Base-by-base conservation (phyloP, 768 basidiomycete species). In the Hericium erinaceus region DNA sequence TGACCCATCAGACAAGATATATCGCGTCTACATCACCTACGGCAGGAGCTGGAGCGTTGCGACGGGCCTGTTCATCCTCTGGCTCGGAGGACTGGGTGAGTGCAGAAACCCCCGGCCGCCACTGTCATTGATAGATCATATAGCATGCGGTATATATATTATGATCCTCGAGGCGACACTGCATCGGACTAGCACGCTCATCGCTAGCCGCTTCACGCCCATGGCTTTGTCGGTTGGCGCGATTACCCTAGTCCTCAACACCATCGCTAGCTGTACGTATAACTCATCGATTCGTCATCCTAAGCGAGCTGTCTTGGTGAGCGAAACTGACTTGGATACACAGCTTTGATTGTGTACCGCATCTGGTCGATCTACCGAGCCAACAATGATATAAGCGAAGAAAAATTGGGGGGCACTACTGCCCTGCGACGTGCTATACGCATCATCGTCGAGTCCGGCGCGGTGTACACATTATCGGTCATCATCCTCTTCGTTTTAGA, bases 381-480 rank as follows among this genome's bases (percentile, higher is more conserved):
- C 33, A 33, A 33, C 33, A 33, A 33, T 7, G 22, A 15, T 18
- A 38, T 37, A 24, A 9, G 33, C 12, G 20, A 15, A 18, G 9
- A 10, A 7, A 33, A 10, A 2, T 33, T 10, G 33, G 9, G 33
- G 33, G 39, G 48, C 20, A 13, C 38, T 11, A 54, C 50, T 44
- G 39, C 54, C 9, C 51, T 59, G 18, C 33, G 52, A 28, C 54
- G 55, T 4, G 62, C 65, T 37, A 69, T 69, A 49, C 64, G 63
- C 10, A 67, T 65, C 54, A 64, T 71, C 56, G 57, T 71, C 48
- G 70, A 71, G 58, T 71, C 70, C 2, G 70, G 67, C 10, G 40
- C 67, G 16, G 52, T 71, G 33, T 70, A 70, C 58, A 68, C 65
- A 2, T 41, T 59, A 3, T 59, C 59, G 6, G 57, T 59, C 2